Evolutionary conservation across 2,329 filamentous ascomycete species (phyloP).

Genomic region (Ploettnerulaceae sp.): DNA sequence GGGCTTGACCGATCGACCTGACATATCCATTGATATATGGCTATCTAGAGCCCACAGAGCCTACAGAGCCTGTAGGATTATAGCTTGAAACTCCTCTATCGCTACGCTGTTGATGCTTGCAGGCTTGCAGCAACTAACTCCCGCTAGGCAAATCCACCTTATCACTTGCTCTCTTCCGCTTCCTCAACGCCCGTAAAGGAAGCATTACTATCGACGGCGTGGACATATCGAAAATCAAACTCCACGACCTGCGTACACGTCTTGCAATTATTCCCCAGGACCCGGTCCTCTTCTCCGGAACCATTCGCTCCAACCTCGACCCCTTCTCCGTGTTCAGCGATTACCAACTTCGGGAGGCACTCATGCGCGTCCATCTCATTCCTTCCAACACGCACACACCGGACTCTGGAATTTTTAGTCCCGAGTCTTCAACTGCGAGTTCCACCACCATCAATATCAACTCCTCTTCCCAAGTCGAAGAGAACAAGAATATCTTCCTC

Average conservation of each 20-base stretch:
- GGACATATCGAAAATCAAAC: slow-evolving; percentile 31
- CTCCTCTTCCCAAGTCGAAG: slow-evolving; percentile 1
- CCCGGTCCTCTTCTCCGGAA: slow-evolving; percentile 75
- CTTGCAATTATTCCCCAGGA: slow-evolving; percentile 41
- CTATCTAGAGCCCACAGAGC: too few relatives aligned
- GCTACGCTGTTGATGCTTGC: too few relatives aligned
- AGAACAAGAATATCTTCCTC: slow-evolving; percentile 15
- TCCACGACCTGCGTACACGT: slow-evolving; percentile 29
- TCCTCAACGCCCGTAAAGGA: slow-evolving; percentile 38
- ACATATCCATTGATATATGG: too few relatives aligned
- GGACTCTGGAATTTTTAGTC: background rate
- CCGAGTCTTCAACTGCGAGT: slow-evolving; percentile 2
- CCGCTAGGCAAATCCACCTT: slow-evolving; percentile 33
- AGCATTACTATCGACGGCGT: slow-evolving; percentile 30
- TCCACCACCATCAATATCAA: slow-evolving; percentile 8
- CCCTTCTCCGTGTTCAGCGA: slow-evolving; percentile 21
- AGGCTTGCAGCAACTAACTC: too few relatives aligned
- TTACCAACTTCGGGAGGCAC: slow-evolving; percentile 69
- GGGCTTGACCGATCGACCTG: too few relatives aligned
- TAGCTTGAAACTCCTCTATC: too few relatives aligned
- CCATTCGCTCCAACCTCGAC: slow-evolving; percentile 19
- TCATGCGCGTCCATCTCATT: slow-evolving; percentile 83
- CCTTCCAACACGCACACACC: slow-evolving; percentile 6
- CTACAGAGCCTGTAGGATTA: too few relatives aligned
- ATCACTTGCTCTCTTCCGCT: slow-evolving; percentile 24